Conservation (phyloP, 2,329 filamentous ascomycete genomes). For the Trichoderma aggressivum region DNA sequence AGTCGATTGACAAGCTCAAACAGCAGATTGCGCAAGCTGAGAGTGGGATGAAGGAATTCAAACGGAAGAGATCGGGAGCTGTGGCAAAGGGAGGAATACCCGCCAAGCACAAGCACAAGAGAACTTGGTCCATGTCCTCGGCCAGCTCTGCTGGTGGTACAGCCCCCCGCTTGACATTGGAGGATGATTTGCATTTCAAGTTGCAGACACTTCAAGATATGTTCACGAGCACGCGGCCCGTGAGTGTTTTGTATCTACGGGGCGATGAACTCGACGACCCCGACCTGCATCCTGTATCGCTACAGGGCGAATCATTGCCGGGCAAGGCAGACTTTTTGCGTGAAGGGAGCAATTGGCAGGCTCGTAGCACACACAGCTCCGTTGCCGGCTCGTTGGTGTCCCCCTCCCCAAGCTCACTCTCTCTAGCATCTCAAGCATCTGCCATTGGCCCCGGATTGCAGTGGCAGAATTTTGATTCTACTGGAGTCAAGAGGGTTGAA, state of each 20-base stretch:
- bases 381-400: conserved; percentile 62
- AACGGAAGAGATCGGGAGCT: conserved; percentile 57
- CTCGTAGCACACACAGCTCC: conserved; percentile 53
- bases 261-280: conserved; percentile 78
- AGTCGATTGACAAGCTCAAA: conserved; percentile 92
- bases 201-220: conserved; percentile 77
- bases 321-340: conserved; percentile 46
- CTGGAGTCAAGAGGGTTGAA: conserved; percentile 48
- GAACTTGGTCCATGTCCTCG: conserved; percentile 94
- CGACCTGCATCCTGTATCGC: conserved; percentile 70
- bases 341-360: conserved; percentile 49
- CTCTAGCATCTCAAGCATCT: conserved; percentile 56
- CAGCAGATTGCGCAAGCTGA: conserved; percentile 83
- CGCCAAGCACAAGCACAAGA: conserved; percentile 87
- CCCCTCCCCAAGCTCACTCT: conserved; percentile 63
- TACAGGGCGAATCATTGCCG: conserved; percentile 66
- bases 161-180: conserved; percentile 48
- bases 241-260: conserved; percentile 73
- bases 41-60: conserved; percentile 64
- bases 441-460: conserved; percentile 40
- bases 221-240: conserved; percentile 78
- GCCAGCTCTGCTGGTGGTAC: conserved; percentile 55
- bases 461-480: conserved; percentile 58
- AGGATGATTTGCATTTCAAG: conserved; percentile 77
- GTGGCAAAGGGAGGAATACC: conserved; percentile 51